Evolutionary conservation across 768 basidiomycete genomes (phyloP).

Genomic region (Sistotremastrum niveocremeum): DNA sequence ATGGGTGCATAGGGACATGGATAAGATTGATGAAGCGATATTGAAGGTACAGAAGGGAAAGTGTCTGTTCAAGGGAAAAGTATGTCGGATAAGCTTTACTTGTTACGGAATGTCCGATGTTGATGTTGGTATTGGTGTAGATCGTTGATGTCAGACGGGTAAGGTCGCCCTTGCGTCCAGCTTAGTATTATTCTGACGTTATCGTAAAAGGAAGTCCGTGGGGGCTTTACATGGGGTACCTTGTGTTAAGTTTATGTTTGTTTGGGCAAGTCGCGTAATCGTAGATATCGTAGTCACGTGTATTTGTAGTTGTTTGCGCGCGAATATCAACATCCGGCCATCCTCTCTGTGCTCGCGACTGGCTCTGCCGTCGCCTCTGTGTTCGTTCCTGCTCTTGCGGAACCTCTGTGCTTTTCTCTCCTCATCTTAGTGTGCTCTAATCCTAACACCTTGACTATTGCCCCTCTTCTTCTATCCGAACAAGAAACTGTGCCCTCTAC

Average conservation of each 20-base stretch:
- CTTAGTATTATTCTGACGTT: not conserved
- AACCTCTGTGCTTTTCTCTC: too few relatives aligned
- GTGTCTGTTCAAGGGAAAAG: constrained; percentile 43
- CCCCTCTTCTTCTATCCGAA: constrained; percentile 16
- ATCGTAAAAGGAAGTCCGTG: constrained; percentile 15
- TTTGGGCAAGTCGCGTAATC: too few relatives aligned
- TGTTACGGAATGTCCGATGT: too few relatives aligned
- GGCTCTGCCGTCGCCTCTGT: too few relatives aligned
- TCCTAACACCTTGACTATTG: constrained; percentile 20
- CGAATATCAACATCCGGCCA: too few relatives aligned
- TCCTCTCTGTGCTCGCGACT: too few relatives aligned
- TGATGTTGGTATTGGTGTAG: not conserved
- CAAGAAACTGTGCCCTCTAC: constrained; percentile 17
- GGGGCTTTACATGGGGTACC: constrained; percentile 20
- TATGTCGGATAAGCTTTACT: too few relatives aligned
- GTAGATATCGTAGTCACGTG: too few relatives aligned
- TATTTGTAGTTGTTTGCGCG: too few relatives aligned
- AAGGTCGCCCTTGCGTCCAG: not conserved
- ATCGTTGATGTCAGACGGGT: constrained; percentile 33
- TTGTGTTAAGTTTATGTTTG: too few relatives aligned
- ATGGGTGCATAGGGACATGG: constrained; percentile 22
- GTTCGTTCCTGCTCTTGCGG: too few relatives aligned
- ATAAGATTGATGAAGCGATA: constrained; percentile 18
- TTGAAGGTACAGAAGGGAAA: constrained; percentile 21
- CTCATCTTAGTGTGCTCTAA: too few relatives aligned